Base-by-base conservation (phyloP, 2,329 filamentous ascomycete genomes). In the Arachnomyces sp. region DNA sequence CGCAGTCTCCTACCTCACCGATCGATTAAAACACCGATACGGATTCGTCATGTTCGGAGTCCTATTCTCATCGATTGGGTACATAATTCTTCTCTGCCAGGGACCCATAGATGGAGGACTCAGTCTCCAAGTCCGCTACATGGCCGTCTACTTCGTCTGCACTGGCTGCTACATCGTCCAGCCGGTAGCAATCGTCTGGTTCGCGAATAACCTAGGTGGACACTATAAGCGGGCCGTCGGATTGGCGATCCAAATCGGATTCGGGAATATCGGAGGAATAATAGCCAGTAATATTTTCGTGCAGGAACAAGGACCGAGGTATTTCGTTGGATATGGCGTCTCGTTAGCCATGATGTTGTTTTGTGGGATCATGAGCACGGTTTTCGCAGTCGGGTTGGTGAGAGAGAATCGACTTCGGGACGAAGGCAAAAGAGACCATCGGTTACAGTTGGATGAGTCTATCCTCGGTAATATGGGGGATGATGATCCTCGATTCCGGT, bases 231-330 rank as follows among this genome's bases (percentile, higher is more conserved):
- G 56, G 7, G 47, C 53, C n/a, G 44, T 60, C 12, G 50, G 49
- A 12, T 38, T 54, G 8, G 59, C 55, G 11, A 46, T 57, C 34
- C 51, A 57, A 37, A 46, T 60, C 18, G 53, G 51, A 5, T 40
- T 55, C 6, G 59, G 59, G 11, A 60, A 60, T 28, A 38, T 51
- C 11, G 57, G 57, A n/a, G 54, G 60, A 31, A 55, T 61, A 17
- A 49, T 66, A n/a, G 60, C 60, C 31, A 56, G 52, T 12, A 65
- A 66, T 44, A 61, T 68, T 38, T 69, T 65, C 42, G 44, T 65
- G 5, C 49, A 52, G 6, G 51, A 43, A n/a, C 51, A 64, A 36
- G 56, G 49, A 1, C 64, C 66, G 1, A 44, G 35, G 11, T 68
- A 66, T 44, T 53, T 49, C 1, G 59, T 62, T 0, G 65, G 64